Base-by-base conservation (phyloP, 208 protist genomes). In the Trypanosoma avium region DNA sequence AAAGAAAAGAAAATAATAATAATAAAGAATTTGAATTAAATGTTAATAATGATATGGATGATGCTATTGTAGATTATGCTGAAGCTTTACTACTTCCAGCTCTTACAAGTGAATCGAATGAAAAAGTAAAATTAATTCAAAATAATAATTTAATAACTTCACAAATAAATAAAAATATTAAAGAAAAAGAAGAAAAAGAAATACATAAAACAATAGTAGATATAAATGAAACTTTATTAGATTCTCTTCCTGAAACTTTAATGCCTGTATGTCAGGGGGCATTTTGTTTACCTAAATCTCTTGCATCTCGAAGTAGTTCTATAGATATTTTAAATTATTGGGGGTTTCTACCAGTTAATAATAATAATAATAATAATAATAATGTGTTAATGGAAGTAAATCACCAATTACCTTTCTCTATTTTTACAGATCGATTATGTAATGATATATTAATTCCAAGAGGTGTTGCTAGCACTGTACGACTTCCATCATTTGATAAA, bases 51-150 rank as follows among this genome's bases (percentile, higher is more conserved):
- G 55, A 49, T 19, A n/a, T 63, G 43, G n/a, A n/a, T n/a, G 24
- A 42, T 53, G 40, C 42, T 5, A 27, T 63, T 63, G 42, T 63
- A 12, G 45, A 54, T 8, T 63, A 53, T 32, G 45, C 58, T 4
- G 58, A 63, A 30, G 26, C 42, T 9, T 35, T 63, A 12, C 30
- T 63, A 21, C 19, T 63, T 40, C 58, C 58, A 13, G 22, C 45
- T 7, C 7, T 46, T 19, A 15, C 32, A 5, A 9, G 10, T 13
- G 4, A 15, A 12, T 6, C 17, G n/a, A n/a, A n/a, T n/a, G n/a
- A n/a, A n/a, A n/a, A n/a, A n/a, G n/a, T n/a, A n/a, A n/a, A n/a
- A n/a, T n/a, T n/a, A n/a, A n/a, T n/a, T n/a, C n/a, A n/a, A n/a
- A n/a, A n/a, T n/a, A n/a, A n/a, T n/a, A n/a, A n/a, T n/a, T n/a